Evolutionary conservation across 345 rosid species (phyloP), one percentile per base, ranked within the genome.

Genomic region (Excoecaria agallocha): DNA sequence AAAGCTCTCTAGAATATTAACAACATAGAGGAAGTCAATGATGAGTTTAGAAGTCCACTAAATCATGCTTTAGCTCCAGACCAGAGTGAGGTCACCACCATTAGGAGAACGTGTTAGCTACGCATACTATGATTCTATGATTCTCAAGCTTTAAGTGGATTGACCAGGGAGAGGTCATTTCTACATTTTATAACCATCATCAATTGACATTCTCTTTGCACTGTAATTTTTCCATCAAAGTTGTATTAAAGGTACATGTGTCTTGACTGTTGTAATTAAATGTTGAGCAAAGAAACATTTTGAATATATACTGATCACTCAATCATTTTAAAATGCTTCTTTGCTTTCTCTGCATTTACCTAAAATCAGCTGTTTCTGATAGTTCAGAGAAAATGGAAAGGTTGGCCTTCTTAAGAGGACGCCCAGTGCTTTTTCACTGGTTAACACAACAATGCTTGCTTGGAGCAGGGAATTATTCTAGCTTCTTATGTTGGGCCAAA

Each of bases 341-440:
- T 55, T 68, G 19, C 8, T 80, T 49, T 22, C 25, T 11, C 0
- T 16, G 22, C 61, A 69, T 52, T 39, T 16, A 38, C 57, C 49
- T 13, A 50, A 30, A 54, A n/a, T 66, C 15, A n/a, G 50, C 15
- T 16, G 49, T 69, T 20, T 55, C 56, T 76, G 11, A 63, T 56
- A 45, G 55, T 70, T 55, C 3, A 68, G 56, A 76, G 68, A 16
- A 39, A 74, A n/a, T 57, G 74, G 68, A 57, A 58, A 69, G n/a
- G 46, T 0, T 9, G 17, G 69, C 76, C 56, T 65, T 48, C 8
- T 25, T 6, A 43, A 54, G 69, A 35, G 48, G 49, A 71, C 8
- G 37, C 48, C 38, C 65, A 49, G 55, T 46, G 55, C 50, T 63
- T 61, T 30, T 37, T 61, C 30, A 43, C 65, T 56, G 50, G 63